Evolutionary conservation across 176 grass and related monocot genomes (phyloP), one percentile per base, ranked within the genome.

Genomic region (Musa acuminata): DNA sequence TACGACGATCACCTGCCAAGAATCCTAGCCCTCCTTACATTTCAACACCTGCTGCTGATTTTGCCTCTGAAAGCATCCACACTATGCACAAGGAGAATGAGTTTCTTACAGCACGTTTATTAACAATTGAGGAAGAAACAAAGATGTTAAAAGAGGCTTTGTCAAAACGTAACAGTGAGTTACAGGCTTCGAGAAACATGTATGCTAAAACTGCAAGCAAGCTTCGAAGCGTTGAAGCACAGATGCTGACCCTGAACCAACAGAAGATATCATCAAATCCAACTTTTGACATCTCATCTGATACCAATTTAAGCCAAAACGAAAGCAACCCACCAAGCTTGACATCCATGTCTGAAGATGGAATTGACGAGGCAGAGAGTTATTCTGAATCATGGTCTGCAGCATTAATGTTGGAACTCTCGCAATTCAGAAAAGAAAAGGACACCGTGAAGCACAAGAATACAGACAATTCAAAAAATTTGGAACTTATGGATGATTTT

Each of bases 401-500:
- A 53, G 81, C 84, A 87, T 77, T 99, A 50, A 82, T 91, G 48
- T 91, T 88, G 67, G 95, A 91, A 69, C 86, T 91, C 57, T 87
- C 90, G 62, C 84, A 89, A 60, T 75, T 94, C 78, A 98, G 89
- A 81, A 90, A 88, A 80, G 86, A 88, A 57, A 92, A 92, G 83
- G 82, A 60, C 13, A 20, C 59, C 14, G 64, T 52, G 49, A 92
- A 87, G 84, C 70, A 80, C 77, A 88, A 58, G 23, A 82, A 68
- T 12, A 85, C 84, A 49, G 90, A 87, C 64, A 83, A 78, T 64
- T 87, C 94, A 51, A 88, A 62, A 72, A 76, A 75, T 77, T 84
- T 99, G 83, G 88, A 99, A 75, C 79, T 99, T 58, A 99, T 99
- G 96, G 96, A 99, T 99, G 96, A 99, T 80, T 99, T 99, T 84